These are phyloP conservation scores for Auriscalpium vulgare DNA, from an alignment of 768 basidiomycete genomes.

Conservation along the genomic window DNA sequence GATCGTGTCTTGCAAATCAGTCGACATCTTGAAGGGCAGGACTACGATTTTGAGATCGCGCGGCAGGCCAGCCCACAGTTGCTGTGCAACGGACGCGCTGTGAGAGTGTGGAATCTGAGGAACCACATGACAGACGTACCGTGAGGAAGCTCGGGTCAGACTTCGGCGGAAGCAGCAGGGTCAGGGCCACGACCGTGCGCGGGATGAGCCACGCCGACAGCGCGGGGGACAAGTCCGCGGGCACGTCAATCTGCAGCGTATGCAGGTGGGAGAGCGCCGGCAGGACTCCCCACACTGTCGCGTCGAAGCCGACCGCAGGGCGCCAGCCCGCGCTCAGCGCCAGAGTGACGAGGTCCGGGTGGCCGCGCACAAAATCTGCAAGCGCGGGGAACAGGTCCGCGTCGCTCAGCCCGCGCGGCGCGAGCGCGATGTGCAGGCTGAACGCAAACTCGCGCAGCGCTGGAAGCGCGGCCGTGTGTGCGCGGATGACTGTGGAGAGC, in stretches of 20 bases:
- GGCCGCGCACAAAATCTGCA: constrained; percentile 54
- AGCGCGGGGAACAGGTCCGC: constrained; percentile 63
- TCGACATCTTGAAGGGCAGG: not conserved
- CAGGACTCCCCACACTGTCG: constrained; percentile 63
- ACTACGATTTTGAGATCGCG: not conserved
- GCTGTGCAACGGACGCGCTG: not conserved
- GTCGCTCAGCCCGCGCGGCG: constrained; percentile 30
- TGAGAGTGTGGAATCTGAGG: no score
- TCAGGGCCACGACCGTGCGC: constrained; percentile 34
- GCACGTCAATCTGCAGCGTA: constrained; percentile 55
- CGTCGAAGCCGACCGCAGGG: constrained; percentile 55
- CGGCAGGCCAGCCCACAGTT: constrained; percentile 1
- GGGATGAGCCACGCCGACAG: constrained; percentile 69
- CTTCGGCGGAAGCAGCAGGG: constrained; percentile 31
- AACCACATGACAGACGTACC: not conserved
- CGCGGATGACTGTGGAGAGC: constrained; percentile 37
- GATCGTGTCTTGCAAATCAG: not conserved
- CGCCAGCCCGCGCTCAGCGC: constrained; percentile 33
- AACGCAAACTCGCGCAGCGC: constrained; percentile 63
- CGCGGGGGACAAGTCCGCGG: constrained; percentile 52
- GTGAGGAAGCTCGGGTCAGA: constrained; percentile 27
- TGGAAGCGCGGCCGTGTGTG: constrained; percentile 28
- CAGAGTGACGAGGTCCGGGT: constrained; percentile 42
- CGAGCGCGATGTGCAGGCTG: constrained; percentile 18
- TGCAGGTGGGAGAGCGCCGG: constrained; percentile 45